These are phyloP conservation scores for Xylaria sp. DNA, from an alignment of 2,329 filamentous ascomycete genomes.

Conservation along the genomic window DNA sequence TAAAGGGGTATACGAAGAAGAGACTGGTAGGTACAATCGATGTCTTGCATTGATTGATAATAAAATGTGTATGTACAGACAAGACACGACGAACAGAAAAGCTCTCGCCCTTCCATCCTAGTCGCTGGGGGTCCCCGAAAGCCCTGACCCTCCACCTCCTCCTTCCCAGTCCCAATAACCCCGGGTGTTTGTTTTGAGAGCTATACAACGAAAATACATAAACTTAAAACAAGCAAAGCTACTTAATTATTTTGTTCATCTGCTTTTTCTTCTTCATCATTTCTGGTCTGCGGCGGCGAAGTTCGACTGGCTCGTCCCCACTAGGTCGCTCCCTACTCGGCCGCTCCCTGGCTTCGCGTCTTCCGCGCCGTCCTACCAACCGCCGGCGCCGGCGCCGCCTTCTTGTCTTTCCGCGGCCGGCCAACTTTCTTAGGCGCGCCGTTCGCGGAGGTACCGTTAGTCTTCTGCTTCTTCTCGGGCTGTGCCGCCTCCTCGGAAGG, in stretches of 20 bases:
- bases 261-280: not conserved
- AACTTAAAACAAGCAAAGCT: slow-evolving; percentile 2
- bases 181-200: no score
- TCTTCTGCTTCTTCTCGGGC: slow-evolving; percentile 46
- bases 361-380: slow-evolving; percentile 42
- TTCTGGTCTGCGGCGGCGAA: not conserved
- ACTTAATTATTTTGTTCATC: not conserved
- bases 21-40: not conserved
- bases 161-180: slow-evolving; percentile 2
- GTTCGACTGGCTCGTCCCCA: no score
- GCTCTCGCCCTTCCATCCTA: not conserved
- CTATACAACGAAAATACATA: no score
- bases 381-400: slow-evolving; percentile 30
- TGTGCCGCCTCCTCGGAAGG: slow-evolving; percentile 33
- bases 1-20: not conserved
- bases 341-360: slow-evolving; percentile 43
- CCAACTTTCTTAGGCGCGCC: slow-evolving; percentile 37
- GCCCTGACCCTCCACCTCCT: not conserved
- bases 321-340: slow-evolving; percentile 20
- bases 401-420: slow-evolving; percentile 41
- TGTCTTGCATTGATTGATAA: not conserved
- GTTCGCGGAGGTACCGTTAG: slow-evolving; percentile 37
- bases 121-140: no score
- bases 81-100: not conserved
- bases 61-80: not conserved